Conservation (phyloP, 139 green algal species). For the Limnomonas spitsbergensis region DNA sequence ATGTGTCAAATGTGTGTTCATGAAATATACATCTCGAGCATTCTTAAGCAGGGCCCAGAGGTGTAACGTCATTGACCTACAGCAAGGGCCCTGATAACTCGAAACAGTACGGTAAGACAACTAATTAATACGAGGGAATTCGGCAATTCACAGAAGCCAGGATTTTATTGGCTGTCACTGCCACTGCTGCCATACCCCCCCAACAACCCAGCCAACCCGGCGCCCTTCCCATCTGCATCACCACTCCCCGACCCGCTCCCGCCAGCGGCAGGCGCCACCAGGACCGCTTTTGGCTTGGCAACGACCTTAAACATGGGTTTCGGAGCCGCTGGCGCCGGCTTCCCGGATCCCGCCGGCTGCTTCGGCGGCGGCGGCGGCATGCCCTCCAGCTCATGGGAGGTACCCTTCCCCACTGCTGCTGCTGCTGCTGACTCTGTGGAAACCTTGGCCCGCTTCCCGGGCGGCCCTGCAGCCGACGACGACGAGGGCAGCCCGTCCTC, state of each 20-base stretch:
- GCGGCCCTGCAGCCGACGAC: neutral
- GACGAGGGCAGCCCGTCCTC: conserved; percentile 13
- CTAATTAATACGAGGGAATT: no score
- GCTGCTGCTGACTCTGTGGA: neutral
- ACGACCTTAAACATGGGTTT: conserved; percentile 29
- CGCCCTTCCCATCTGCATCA: neutral
- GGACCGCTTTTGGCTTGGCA: conserved; percentile 25
- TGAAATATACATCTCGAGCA: no score
- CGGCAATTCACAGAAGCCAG: no score
- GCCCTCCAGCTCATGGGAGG: conserved; percentile 1
- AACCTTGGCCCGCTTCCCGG: neutral
- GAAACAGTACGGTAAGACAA: no score
- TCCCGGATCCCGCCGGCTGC: no score
- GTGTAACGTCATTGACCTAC: no score
- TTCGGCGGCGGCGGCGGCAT: neutral
- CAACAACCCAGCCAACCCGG: conserved; percentile 29
- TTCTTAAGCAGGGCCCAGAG: no score
- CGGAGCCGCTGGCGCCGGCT: neutral
- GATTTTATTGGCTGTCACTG: neutral
- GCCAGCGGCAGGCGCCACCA: neutral
- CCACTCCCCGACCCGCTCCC: conserved; percentile 10
- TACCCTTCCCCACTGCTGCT: conserved; percentile 1
- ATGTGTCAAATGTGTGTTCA: no score
- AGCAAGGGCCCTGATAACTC: no score
- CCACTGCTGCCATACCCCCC: conserved; percentile 35